Conservation (phyloP, 805 yeast species). For the Wickerhamiella nectarea region DNA sequence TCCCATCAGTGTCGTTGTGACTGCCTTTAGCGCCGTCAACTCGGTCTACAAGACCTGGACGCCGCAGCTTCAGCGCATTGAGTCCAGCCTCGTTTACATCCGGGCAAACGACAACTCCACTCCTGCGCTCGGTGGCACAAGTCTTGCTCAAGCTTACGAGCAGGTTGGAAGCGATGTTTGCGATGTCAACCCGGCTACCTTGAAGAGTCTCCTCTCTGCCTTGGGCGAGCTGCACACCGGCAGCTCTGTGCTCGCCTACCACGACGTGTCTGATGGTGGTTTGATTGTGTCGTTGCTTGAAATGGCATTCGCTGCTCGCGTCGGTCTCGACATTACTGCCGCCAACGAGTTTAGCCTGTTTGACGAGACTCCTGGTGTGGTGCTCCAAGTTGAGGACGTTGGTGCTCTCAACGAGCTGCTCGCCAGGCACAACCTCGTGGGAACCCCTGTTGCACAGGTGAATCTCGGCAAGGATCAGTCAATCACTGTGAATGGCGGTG, state of each 20-base stretch:
- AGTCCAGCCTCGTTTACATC: constrained; percentile 69
- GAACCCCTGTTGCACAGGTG: constrained; percentile 46
- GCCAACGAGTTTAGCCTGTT: constrained; percentile 46
- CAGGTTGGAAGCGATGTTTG: constrained; percentile 78
- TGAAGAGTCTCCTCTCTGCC: constrained; percentile 60
- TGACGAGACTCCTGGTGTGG: constrained; percentile 92
- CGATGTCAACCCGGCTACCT: constrained; percentile 48
- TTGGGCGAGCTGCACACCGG: constrained; percentile 56
- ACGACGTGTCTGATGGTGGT: constrained; percentile 96
- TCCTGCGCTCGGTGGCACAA: constrained; percentile 78
- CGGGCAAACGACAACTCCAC: constrained; percentile 33
- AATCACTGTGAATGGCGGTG: constrained; percentile 30
- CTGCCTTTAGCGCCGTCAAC: constrained; percentile 81
- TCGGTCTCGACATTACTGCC: constrained; percentile 50
- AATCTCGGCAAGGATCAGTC: constrained; percentile 37
- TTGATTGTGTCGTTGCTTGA: constrained; percentile 69
- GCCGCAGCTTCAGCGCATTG: constrained; percentile 54
- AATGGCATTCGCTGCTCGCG: constrained; percentile 95
- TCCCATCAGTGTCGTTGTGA: constrained; percentile 81
- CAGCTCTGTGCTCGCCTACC: constrained; percentile 64
- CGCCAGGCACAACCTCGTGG: constrained; percentile 42
- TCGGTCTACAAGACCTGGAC: constrained; percentile 91
- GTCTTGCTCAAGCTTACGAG: constrained; percentile 83
- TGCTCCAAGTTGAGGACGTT: constrained; percentile 67
- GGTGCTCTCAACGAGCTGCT: constrained; percentile 44